A percentile compares a stretch with the other conserved stretches of the same genome.
These are phyloP conservation scores for Magnusiomyces ingens DNA, from an alignment of 1,139 yeast species.

Conservation along the genomic window DNA sequence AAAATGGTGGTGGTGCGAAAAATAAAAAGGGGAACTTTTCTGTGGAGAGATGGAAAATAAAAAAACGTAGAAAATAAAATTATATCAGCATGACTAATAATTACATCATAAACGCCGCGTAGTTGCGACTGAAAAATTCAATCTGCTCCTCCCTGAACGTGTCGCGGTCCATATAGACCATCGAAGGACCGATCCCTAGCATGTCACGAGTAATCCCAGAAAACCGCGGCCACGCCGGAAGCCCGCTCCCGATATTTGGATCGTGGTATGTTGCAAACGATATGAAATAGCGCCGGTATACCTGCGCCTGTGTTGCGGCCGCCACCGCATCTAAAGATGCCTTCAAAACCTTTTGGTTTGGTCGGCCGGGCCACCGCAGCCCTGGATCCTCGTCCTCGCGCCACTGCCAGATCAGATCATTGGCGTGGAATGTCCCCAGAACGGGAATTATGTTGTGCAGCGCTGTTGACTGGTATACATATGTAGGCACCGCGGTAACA, in stretches of 20 bases:
- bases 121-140: background rate
- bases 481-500: slow-evolving; percentile 8
- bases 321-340: background rate
- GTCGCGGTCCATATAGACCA: background rate
- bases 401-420: slow-evolving; percentile 7
- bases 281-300: slow-evolving; percentile 20
- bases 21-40: no score
- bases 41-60: no score
- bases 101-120: background rate
- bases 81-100: no score
- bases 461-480: slow-evolving; percentile 14
- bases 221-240: slow-evolving; percentile 28
- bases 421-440: slow-evolving; percentile 19
- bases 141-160: background rate
- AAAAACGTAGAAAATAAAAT: no score
- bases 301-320: slow-evolving; percentile 1
- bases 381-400: slow-evolving; percentile 3
- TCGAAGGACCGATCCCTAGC: slow-evolving; percentile 2
- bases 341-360: no score
- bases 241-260: slow-evolving; percentile 15
- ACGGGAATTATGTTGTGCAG: slow-evolving; percentile 15
- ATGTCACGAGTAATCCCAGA: slow-evolving; percentile 21
- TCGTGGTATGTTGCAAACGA: slow-evolving; percentile 20
- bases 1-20: no score
- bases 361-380: background rate